A percentile compares a stretch with the other conserved stretches of the same genome.
phyloP scores from a whole-genome alignment of 495 filamentous ascomycete species.

The Pseudevernia furfuracea region DNA sequence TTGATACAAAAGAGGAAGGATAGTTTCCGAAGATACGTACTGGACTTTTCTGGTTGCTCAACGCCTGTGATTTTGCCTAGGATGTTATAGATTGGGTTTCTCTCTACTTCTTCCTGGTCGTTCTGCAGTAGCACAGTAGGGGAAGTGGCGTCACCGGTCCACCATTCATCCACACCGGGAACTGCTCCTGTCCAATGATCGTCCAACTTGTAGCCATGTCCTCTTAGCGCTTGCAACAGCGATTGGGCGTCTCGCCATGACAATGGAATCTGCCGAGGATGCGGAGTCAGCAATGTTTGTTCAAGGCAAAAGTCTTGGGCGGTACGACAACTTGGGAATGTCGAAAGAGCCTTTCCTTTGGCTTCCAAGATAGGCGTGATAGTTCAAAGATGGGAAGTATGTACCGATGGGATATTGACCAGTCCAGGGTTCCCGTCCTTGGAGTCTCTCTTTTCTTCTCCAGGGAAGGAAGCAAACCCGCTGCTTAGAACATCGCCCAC shows the following conservation, averaged over 20 bases:
- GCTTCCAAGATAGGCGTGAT: background rate
- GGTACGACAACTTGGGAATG: background rate
- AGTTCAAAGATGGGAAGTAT: background rate
- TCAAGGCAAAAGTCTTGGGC: background rate
- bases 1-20: background rate
- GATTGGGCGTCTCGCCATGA: constrained; percentile 80
- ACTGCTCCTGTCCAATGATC: constrained; percentile 71
- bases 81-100: constrained; percentile 83
- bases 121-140: constrained; percentile 81
- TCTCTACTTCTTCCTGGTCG: constrained; percentile 71
- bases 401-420: constrained; percentile 63
- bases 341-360: background rate
- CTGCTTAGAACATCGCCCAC: constrained; percentile 84
- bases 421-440: constrained; percentile 66
- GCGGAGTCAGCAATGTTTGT: background rate
- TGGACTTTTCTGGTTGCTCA: constrained; percentile 74
- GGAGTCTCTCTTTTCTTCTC: constrained; percentile 51
- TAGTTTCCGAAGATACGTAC: background rate
- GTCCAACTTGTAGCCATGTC: constrained; percentile 62
- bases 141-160: constrained; percentile 70
- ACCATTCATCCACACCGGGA: constrained; percentile 65
- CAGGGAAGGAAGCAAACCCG: constrained; percentile 70
- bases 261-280: constrained; percentile 54
- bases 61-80: constrained; percentile 72
- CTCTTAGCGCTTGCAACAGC: constrained; percentile 69